A percentile compares a stretch with the other conserved stretches of the same genome.
Conservation (phyloP, 768 basidiomycete genomes). For the Pleurotus sapidus region DNA sequence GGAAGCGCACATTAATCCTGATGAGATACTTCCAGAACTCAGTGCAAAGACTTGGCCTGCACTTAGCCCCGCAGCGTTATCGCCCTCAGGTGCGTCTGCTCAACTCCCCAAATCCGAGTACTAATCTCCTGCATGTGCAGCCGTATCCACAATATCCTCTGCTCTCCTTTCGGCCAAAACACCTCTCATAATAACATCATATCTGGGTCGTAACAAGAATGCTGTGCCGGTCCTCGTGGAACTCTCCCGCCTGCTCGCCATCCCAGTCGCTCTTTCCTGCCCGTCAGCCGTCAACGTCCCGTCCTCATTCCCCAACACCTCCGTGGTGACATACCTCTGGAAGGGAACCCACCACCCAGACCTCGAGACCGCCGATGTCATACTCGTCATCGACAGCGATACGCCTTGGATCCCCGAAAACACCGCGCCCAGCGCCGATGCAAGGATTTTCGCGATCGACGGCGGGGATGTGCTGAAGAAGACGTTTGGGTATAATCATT, state of each 20-base stretch:
- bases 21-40: constrained; percentile 26
- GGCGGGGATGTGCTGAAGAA: constrained; percentile 59
- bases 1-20: constrained; percentile 56
- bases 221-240: constrained; percentile 42
- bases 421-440: constrained; percentile 36
- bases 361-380: constrained; percentile 54
- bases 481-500: constrained; percentile 45
- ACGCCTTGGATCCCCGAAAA: constrained; percentile 61
- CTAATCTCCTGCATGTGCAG: constrained; percentile 15
- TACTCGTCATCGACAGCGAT: constrained; percentile 64
- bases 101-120: too few species aligned
- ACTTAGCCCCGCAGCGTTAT: constrained; percentile 47
- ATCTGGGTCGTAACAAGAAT: constrained; percentile 52
- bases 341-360: constrained; percentile 41
- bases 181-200: constrained; percentile 66
- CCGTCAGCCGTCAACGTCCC: constrained; percentile 53
- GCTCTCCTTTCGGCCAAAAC: constrained; percentile 47
- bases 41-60: constrained; percentile 46
- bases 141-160: constrained; percentile 35
- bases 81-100: constrained; percentile 26
- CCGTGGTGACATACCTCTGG: constrained; percentile 50
- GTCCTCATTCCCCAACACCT: constrained; percentile 50
- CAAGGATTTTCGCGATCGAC: constrained; percentile 60
- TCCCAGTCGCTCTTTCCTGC: constrained; percentile 53
- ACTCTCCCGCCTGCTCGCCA: constrained; percentile 48